Conservation (phyloP, 1,284 basidiomycete genomes). For the Moesziomyces sp. region DNA sequence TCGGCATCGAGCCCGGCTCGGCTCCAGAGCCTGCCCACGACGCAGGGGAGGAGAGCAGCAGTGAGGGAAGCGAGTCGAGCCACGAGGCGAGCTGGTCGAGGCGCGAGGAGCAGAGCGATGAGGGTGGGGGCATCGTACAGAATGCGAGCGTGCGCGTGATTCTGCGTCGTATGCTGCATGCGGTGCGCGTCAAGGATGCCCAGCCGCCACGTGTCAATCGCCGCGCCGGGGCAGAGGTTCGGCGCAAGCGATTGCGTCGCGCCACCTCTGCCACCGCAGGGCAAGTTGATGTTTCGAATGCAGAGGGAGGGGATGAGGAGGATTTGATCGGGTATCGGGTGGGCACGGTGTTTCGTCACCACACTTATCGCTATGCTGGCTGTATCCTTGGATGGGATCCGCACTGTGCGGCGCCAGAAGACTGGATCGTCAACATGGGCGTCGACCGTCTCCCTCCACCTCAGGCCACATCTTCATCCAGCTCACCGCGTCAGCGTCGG, state of each 20-base stretch:
- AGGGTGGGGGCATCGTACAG: conserved; percentile 4
- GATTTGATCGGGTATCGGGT: conserved; percentile 25
- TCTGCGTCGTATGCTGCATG: conserved; percentile 27
- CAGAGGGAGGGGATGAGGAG: conserved; percentile 3
- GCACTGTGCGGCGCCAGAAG: conserved; percentile 38
- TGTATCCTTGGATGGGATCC: conserved; percentile 46
- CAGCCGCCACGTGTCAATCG: conserved; percentile 17
- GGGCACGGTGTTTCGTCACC: conserved; percentile 52
- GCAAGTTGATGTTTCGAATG: not conserved
- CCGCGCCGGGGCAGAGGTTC: conserved; percentile 3
- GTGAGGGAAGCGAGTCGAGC: conserved; percentile 35
- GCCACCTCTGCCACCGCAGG: not conserved
- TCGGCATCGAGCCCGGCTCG: conserved; percentile 8
- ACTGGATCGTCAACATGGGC: conserved; percentile 56
- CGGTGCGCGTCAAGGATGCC: conserved; percentile 19
- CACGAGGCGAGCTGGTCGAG: conserved; percentile 20
- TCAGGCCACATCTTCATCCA: not conserved
- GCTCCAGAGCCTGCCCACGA: not conserved
- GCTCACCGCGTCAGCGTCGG: not conserved
- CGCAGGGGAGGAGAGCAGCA: conserved; percentile 6
- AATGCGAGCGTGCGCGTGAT: conserved; percentile 13
- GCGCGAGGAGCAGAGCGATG: not conserved
- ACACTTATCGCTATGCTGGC: conserved; percentile 49
- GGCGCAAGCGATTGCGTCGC: not conserved
- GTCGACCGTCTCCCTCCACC: conserved; percentile 29